Evolutionary conservation across 1,284 basidiomycete genomes (phyloP).

Genomic region (Cutaneotrichosporon cavernicola): DNA sequence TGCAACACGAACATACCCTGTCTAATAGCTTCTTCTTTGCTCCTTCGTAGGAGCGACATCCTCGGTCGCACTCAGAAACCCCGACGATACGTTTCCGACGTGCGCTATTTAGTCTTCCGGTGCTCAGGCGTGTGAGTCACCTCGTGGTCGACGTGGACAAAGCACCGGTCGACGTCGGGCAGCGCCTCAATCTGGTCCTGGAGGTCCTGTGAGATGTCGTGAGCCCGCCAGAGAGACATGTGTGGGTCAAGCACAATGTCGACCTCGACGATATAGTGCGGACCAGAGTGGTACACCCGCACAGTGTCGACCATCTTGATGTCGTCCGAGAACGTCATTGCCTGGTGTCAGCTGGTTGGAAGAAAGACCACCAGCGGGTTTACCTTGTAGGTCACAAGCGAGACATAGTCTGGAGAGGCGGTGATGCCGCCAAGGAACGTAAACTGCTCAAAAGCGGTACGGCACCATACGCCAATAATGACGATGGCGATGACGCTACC

Average conservation of each 20-base stretch:
- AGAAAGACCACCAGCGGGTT: slow-evolving; percentile 11
- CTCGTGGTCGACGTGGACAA: slow-evolving; percentile 93
- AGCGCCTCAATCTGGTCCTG: slow-evolving; percentile 93
- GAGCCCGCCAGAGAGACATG: slow-evolving; percentile 86
- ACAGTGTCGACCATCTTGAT: slow-evolving; percentile 87
- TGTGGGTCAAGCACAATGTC: slow-evolving; percentile 90
- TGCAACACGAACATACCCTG: neutral
- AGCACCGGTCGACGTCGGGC: slow-evolving; percentile 85
- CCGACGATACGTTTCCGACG: neutral
- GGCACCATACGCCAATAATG: slow-evolving; percentile 76
- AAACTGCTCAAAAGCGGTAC: slow-evolving; percentile 74
- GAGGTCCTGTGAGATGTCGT: slow-evolving; percentile 85
- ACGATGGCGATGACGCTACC: slow-evolving; percentile 66
- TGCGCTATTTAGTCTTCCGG: slow-evolving; percentile 17
- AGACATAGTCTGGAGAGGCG: slow-evolving; percentile 84
- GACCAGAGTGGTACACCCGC: slow-evolving; percentile 70
- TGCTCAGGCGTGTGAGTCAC: slow-evolving; percentile 64
- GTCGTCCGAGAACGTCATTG: slow-evolving; percentile 78
- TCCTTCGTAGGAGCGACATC: neutral
- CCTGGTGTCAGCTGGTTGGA: slow-evolving; percentile 36
- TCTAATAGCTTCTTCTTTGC: neutral
- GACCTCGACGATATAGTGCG: slow-evolving; percentile 89
- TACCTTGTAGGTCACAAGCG: slow-evolving; percentile 84
- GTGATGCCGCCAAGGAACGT: slow-evolving; percentile 85
- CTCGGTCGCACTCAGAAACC: neutral